Conservation (phyloP, 169 alveolate genomes). For the Theileria equi region DNA sequence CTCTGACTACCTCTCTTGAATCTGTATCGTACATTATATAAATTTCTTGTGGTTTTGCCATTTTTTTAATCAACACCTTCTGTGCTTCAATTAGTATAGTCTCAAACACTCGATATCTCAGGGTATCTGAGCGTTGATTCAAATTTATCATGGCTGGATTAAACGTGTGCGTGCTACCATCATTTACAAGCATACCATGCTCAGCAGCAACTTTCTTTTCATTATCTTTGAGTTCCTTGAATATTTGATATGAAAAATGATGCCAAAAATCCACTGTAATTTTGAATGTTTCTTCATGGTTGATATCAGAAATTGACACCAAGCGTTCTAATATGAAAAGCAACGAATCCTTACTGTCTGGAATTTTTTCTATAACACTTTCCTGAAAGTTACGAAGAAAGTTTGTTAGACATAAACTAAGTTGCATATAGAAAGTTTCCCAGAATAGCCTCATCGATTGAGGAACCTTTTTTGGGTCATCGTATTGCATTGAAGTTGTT, state of each 20-base stretch:
- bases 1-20: conserved; percentile 86
- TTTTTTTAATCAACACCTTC: conserved; percentile 80
- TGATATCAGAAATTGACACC: conserved; percentile 66
- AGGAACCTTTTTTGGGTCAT: conserved; percentile 75
- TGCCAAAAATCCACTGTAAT: conserved; percentile 97
- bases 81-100: conserved; percentile 76
- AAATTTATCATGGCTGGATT: conserved; percentile 30
- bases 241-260: conserved; percentile 82
- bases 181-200: conserved; percentile 53
- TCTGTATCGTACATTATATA: conserved; percentile 86
- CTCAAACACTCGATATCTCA: conserved; percentile 62
- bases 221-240: conserved; percentile 74
- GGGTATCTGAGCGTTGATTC: conserved; percentile 23
- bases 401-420: conserved; percentile 79
- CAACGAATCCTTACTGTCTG: conserved; percentile 57
- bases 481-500: conserved; percentile 70
- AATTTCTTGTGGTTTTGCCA: conserved; percentile 97
- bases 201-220: conserved; percentile 66
- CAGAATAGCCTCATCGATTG: conserved; percentile 76
- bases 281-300: conserved; percentile 95
- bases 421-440: conserved; percentile 83
- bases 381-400: conserved; percentile 74
- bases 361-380: conserved; percentile 61
- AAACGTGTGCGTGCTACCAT: conserved; percentile 9
- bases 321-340: conserved; percentile 65